Evolutionary conservation across 1,139 yeast genomes (phyloP), one percentile per base, ranked within the genome.

Genomic region (Citeromyces hawaiiensis): DNA sequence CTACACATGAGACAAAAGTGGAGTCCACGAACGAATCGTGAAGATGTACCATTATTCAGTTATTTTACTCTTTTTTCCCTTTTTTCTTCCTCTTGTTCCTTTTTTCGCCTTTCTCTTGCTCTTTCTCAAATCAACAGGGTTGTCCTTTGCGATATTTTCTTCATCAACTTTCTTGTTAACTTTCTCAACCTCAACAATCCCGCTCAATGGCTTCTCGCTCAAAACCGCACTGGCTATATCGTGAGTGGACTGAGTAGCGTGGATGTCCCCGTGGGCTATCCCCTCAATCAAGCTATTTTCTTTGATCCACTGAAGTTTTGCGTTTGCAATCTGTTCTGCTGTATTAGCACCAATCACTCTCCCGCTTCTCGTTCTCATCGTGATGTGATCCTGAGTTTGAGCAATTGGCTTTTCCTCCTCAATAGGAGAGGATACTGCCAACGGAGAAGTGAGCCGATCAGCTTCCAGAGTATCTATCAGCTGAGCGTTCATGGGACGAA

Each of bases 281-380:
- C 36, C 41, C 14, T 38, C 29, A 19, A 43, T 40, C 13, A 40
- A 10, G 16, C 19, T 18, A 11, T 42, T 38, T 25, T 43, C 43
- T 14, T 25, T 13, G 15, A 33, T 37, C 23, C 35, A 40, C 17
- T 42, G 43, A n/a, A 37, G 40, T n/a, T 43, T 42, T 14, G 45
- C 48, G 25, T 39, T 42, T 18, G 44, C 45, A 21, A 38, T 38
- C 29, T 41, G 42, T n/a, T 36, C 38, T 3, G 39, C 40, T 23
- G 45, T 42, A 30, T 40, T 38, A 8, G 56, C 58, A 31, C 57
- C 58, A 36, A 55, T 36, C 4, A 49, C 44, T 6, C 44, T 45
- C 2, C 59, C 59, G 38, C 58, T 55, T 42, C 58, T 43, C 2
- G 57, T 55, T 36, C 45, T 46, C 53, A 53, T 53, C 2, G 49